Conservation (phyloP, 1,284 basidiomycete species). For the Leccinum subatratum region DNA sequence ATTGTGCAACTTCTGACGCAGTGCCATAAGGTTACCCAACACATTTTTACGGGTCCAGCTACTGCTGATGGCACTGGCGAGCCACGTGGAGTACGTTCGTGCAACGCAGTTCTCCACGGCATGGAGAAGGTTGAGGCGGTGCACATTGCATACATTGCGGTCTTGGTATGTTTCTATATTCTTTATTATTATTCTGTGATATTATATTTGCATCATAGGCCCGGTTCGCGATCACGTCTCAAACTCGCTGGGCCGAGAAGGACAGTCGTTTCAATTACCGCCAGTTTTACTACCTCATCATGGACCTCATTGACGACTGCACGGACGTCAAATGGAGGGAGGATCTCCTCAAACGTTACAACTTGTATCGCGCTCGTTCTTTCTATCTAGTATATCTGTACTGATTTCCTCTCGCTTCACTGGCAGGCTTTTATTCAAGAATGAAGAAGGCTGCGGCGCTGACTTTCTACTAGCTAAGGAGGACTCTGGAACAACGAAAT, state of each 20-base stretch:
- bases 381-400: background rate
- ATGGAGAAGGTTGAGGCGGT: background rate
- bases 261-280: background rate
- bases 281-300: background rate
- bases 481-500: background rate
- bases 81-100: background rate
- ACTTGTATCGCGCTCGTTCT: background rate
- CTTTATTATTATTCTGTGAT: too few relatives aligned
- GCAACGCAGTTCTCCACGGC: background rate
- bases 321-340: background rate
- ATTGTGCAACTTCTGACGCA: background rate
- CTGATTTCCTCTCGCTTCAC: background rate
- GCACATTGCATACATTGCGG: background rate
- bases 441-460: background rate
- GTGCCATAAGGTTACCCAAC: background rate
- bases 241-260: background rate
- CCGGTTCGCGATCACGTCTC: background rate
- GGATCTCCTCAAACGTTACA: background rate
- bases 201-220: background rate
- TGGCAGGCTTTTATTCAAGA: constrained; percentile 1
- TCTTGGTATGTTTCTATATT: background rate
- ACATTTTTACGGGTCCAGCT: background rate
- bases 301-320: background rate
- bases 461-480: background rate
- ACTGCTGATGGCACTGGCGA: background rate